Evolutionary conservation across 371 early-diverging fungal genomes (phyloP), one percentile per base, ranked within the genome.

Genomic region (Lichtheimia corymbifera): DNA sequence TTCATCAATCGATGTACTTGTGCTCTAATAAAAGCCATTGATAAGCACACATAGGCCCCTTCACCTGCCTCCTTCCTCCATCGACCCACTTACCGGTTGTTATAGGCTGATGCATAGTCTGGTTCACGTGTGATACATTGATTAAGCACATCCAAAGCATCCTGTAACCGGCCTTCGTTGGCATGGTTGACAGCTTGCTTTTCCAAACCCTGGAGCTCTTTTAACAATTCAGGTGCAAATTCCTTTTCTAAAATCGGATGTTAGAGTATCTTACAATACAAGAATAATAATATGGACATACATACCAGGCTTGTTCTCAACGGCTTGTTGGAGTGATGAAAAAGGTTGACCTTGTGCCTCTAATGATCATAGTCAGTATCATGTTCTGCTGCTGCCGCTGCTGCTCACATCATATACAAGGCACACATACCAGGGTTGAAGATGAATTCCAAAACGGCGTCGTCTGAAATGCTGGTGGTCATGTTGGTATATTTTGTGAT

Each of bases 31-130:
- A 27, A 15, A 25, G 5, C 13, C 13, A 14, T 17, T 14, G 27
- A 55, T 53, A 17, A 30, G 22, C n/a, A 30, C 5, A 28, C 35
- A 5, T 9, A 9, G 35, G n/a, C n/a, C n/a, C 1, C 7, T 30
- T 30, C 6, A 30, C 30, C 30, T n/a, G n/a, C n/a, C 4, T 30
- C 11, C 6, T 0, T 11, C 35, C 2, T 17, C 18, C 40, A 59
- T 17, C 12, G 1, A 12, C 14, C 54, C 53, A 49, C 42, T 57
- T 80, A 88, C 87, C 92, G 74, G 76, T 95, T 95, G 73, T 94
- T 95, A 68, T 91, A 93, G 0, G 86, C 91, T 2, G 92, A 90
- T 20, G 93, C 88, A 73, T 93, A 93, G 27, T 71, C 66, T 5
- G 87, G 83, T 65, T 86, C 88, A 11, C 83, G 61, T 12, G 55